Percentiles rank a stretch among this genome's conserved stretches.
Conservation (phyloP, 169 alveolate species). For the Cryptosporidium felis region DNA sequence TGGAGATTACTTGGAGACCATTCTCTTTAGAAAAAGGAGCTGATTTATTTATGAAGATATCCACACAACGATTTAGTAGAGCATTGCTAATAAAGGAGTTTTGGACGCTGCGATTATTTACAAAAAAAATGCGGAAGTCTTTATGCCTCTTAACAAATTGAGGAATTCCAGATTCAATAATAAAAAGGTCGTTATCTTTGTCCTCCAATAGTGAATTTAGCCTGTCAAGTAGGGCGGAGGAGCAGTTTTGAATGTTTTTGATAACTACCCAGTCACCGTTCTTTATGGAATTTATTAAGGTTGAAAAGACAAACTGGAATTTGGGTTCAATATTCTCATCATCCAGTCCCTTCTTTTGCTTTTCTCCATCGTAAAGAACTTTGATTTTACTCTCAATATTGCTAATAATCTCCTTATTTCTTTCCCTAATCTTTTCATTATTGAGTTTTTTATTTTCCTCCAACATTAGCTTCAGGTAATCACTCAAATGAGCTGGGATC, state of each 20-base stretch:
- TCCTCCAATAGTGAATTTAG: constrained; percentile 92
- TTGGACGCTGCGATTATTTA: constrained; percentile 73
- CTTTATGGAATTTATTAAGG: constrained; percentile 84
- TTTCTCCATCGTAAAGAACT: background rate
- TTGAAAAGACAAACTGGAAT: constrained; percentile 34
- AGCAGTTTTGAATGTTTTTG: constrained; percentile 88
- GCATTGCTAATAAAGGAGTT: constrained; percentile 82
- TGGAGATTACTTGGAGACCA: background rate
- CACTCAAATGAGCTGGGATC: too few relatives aligned
- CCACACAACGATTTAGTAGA: constrained; percentile 89
- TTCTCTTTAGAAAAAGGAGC: background rate
- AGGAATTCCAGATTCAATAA: constrained; percentile 49
- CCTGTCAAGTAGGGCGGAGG: constrained; percentile 92
- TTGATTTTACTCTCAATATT: background rate
- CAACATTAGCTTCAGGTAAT: too few relatives aligned
- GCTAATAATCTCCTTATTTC: too few relatives aligned
- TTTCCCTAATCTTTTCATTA: too few relatives aligned
- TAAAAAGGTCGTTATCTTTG: constrained; percentile 73
- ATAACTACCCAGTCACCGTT: constrained; percentile 92
- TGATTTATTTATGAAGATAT: constrained; percentile 75
- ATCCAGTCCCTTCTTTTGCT: background rate
- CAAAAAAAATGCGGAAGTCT: constrained; percentile 85
- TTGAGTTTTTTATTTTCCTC: too few relatives aligned
- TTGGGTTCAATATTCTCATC: background rate
- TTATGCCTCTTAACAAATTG: constrained; percentile 80